phyloP scores from a whole-genome alignment of 305 asterid species.

The Stenogyne calaminthoides region DNA sequence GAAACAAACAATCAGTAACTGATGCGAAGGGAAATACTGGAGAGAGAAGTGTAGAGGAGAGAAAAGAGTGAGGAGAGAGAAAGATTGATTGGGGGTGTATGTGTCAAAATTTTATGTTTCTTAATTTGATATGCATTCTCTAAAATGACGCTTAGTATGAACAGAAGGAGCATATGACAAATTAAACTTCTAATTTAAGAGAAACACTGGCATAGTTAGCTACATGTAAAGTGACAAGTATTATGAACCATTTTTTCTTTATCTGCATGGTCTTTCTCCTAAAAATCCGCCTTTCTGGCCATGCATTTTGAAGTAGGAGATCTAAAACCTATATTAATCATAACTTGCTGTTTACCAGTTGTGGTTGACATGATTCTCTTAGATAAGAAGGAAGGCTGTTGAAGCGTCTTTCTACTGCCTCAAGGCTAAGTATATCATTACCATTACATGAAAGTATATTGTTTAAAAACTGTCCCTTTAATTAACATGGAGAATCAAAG shows the following conservation, averaged over 20 bases:
- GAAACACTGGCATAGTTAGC: conserved; percentile 11
- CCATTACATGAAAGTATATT: not conserved
- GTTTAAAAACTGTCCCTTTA: not conserved
- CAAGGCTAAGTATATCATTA: not conserved
- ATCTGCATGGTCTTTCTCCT: not conserved
- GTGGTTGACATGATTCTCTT: not conserved
- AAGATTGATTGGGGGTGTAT: no score
- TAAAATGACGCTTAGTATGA: no score
- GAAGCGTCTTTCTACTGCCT: conserved; percentile 10
- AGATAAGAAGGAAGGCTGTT: not conserved
- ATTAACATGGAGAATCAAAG: not conserved
- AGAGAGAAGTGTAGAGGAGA: no score
- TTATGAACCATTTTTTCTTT: not conserved
- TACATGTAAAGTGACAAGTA: conserved; percentile 11
- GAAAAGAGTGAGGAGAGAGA: no score
- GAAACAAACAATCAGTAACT: no score
- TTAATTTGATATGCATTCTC: no score
- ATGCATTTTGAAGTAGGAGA: conserved; percentile 2
- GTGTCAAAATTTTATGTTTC: no score
- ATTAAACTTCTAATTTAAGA: conserved; percentile 11
- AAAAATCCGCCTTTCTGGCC: not conserved
- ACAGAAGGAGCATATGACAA: not conserved
- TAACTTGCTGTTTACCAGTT: not conserved
- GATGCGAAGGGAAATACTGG: no score
- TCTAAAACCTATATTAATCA: not conserved